A percentile compares a stretch with the other conserved stretches of the same genome.
These are phyloP conservation scores for Aegilops longissima DNA, from an alignment of 176 grass and related monocot species.

Conservation along the genomic window DNA sequence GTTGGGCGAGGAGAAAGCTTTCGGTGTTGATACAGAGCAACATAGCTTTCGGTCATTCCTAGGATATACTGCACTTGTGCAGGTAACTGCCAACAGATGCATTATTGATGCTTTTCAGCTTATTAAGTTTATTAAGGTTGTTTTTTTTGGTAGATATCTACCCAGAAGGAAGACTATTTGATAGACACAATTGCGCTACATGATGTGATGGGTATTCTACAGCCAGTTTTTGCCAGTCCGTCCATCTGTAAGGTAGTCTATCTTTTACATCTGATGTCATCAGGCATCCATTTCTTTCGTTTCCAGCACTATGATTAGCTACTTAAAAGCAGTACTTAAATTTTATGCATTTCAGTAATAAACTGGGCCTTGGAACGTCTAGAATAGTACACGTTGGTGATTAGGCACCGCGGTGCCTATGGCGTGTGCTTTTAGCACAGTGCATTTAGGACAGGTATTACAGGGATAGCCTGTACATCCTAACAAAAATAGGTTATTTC, in stretches of 20 bases:
- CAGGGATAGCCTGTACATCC: too few relatives aligned
- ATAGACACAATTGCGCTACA: conserved; percentile 92
- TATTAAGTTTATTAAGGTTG: conserved; percentile 16
- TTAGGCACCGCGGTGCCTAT: neutral
- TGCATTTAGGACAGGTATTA: conserved; percentile 2
- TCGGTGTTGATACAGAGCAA: conserved; percentile 94
- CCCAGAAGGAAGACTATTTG: conserved; percentile 74
- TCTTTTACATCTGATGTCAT: conserved; percentile 31
- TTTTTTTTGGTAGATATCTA: conserved; percentile 66
- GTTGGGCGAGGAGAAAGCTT: conserved; percentile 52
- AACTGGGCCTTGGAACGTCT: conserved; percentile 1
- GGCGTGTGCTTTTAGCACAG: neutral
- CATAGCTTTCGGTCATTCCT: conserved; percentile 93
- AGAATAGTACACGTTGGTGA: conserved; percentile 19
- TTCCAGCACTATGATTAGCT: neutral
- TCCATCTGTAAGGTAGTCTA: conserved; percentile 74
- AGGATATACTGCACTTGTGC: conserved; percentile 92
- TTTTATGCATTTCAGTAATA: neutral
- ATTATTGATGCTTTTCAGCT: neutral
- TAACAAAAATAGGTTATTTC: neutral
- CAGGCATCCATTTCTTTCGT: neutral
- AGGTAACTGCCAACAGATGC: conserved; percentile 54
- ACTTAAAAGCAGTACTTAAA: neutral
- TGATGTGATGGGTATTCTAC: conserved; percentile 73
- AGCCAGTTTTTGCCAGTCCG: conserved; percentile 69